These are phyloP conservation scores for Rhodotorula diobovata DNA, from an alignment of 768 basidiomycete species.

Conservation along the genomic window DNA sequence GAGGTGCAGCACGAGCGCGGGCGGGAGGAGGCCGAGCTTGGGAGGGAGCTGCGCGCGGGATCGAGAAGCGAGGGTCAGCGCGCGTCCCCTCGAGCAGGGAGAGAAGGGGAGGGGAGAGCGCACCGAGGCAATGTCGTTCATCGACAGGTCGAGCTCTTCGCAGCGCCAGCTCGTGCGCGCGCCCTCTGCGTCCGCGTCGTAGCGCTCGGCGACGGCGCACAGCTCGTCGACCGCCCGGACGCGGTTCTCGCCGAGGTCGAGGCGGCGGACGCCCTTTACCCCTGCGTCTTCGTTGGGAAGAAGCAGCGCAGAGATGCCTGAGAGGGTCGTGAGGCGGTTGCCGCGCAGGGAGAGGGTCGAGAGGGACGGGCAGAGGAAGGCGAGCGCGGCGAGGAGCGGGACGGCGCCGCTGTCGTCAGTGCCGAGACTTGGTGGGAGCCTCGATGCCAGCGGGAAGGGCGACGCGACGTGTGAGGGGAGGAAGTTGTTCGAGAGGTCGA, in stretches of 20 bases:
- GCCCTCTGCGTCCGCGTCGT: neutral
- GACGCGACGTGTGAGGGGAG: conserved; percentile 1
- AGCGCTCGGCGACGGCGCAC: conserved; percentile 3
- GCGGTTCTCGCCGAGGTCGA: conserved; percentile 22
- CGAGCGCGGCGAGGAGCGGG: neutral
- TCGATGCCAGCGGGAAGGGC: neutral
- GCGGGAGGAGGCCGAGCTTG: conserved; percentile 13
- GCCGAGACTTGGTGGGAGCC: neutral
- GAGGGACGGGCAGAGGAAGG: neutral
- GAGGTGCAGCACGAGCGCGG: conserved; percentile 10
- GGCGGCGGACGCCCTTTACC: neutral
- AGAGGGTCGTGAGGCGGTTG: conserved; percentile 28
- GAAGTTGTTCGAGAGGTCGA: conserved; percentile 21
- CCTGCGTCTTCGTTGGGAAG: neutral
- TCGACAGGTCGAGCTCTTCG: conserved; percentile 21
- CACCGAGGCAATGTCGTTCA: conserved; percentile 21
- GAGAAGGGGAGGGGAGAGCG: neutral
- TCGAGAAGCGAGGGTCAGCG: neutral
- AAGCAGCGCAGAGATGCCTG: conserved; percentile 9
- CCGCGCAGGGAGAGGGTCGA: conserved; percentile 4
- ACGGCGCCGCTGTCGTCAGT: neutral
- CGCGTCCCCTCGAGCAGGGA: neutral
- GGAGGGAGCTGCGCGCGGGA: conserved; percentile 21
- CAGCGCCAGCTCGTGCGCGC: conserved; percentile 5
- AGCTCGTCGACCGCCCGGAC: neutral